Evolutionary conservation across 2,329 filamentous ascomycete genomes (phyloP).

Genomic region (Ophiobolus disseminans): DNA sequence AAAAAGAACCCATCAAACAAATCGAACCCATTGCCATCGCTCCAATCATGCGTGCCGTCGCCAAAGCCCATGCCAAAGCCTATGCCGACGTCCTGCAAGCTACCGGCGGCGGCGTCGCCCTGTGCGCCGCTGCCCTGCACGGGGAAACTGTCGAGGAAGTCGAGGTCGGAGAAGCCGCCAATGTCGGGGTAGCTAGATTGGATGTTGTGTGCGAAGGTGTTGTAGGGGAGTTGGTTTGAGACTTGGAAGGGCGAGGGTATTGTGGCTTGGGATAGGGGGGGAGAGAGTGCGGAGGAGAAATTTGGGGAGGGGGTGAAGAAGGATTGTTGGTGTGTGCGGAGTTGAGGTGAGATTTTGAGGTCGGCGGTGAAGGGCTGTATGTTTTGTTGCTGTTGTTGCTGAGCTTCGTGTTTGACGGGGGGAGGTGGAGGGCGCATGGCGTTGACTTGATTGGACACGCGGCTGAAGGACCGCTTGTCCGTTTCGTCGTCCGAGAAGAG

Average conservation of each 20-base stretch:
- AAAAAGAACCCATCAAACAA: conserved; percentile 70
- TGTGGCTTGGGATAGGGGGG: conserved; percentile 28
- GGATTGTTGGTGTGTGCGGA: conserved; percentile 31
- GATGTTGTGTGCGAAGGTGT: conserved; percentile 37
- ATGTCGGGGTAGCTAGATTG: conserved; percentile 40
- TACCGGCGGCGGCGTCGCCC: conserved; percentile 47
- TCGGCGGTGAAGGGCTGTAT: conserved; percentile 33
- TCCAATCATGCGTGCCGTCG: conserved; percentile 65
- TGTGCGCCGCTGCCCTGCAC: conserved; percentile 30
- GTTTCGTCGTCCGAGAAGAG: conserved; percentile 51
- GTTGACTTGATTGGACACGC: conserved; percentile 45
- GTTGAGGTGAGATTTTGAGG: conserved; percentile 45
- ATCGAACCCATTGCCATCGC: conserved; percentile 52
- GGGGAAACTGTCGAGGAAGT: conserved; percentile 62
- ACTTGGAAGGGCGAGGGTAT: conserved; percentile 39
- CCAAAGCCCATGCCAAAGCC: conserved; percentile 58
- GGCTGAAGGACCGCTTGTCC: conserved; percentile 47
- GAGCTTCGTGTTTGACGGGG: conserved; percentile 33
- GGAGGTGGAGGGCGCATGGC: conserved; percentile 41
- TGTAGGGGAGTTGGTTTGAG: conserved; percentile 38
- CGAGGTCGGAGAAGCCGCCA: conserved; percentile 56
- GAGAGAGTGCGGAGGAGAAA: conserved; percentile 21
- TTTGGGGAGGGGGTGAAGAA: conserved; percentile 7
- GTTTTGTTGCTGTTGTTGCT: conserved; percentile 16
- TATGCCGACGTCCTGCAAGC: conserved; percentile 66